Percentiles rank a stretch among this genome's conserved stretches.
These are phyloP conservation scores for Plasmodium fragile DNA, from an alignment of 169 alveolate genomes.

Conservation along the genomic window DNA sequence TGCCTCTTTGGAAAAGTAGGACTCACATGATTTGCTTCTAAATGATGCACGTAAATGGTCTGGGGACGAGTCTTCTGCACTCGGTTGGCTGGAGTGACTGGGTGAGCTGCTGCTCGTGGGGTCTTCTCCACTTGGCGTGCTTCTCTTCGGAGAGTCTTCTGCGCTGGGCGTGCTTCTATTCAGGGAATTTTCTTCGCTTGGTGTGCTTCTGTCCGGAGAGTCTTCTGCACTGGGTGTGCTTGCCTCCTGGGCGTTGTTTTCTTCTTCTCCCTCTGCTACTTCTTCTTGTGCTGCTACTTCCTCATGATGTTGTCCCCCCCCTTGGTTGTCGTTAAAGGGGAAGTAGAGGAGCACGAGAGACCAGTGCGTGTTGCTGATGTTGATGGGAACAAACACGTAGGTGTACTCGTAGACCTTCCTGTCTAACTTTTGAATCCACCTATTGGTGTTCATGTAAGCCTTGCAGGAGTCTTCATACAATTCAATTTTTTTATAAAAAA, in stretches of 20 bases:
- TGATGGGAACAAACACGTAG: constrained; percentile 79
- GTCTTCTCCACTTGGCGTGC: background rate
- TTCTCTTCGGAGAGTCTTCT: background rate
- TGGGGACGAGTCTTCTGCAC: background rate
- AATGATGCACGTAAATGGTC: background rate
- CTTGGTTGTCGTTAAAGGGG: constrained; percentile 38
- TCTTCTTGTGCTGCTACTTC: background rate
- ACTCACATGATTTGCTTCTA: constrained; percentile 40
- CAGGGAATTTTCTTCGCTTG: background rate
- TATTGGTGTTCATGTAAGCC: constrained; percentile 77
- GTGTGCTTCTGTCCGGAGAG: background rate
- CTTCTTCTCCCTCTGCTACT: background rate
- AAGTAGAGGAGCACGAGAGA: constrained; percentile 77
- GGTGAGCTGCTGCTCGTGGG: background rate
- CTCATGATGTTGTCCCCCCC: background rate
- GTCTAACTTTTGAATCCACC: constrained; percentile 79
- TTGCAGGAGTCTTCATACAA: constrained; percentile 78
- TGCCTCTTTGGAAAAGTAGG: background rate
- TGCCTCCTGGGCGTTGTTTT: background rate
- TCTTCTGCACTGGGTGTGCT: background rate
- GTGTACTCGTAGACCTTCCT: constrained; percentile 73
- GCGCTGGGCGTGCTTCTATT: background rate
- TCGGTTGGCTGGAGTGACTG: background rate
- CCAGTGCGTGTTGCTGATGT: constrained; percentile 78
- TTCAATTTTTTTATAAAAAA: constrained; percentile 76